These are phyloP conservation scores for Neoboletus brunneissimus DNA, from an alignment of 768 basidiomycete species.

Conservation along the genomic window DNA sequence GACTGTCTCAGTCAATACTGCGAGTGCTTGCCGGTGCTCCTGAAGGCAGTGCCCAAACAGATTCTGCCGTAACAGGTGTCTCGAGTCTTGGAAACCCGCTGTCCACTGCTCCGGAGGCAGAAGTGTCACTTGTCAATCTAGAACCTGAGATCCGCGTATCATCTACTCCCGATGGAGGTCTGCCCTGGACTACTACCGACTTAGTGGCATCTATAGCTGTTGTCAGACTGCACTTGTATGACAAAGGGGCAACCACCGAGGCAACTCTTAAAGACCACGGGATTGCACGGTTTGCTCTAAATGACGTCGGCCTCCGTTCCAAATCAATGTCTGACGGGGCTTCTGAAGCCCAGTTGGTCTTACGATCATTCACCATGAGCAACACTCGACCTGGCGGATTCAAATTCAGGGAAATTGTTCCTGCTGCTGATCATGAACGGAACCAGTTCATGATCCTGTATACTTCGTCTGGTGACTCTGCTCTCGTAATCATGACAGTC, in stretches of 20 bases:
- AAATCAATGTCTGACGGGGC: constrained; percentile 82
- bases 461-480: constrained; percentile 63
- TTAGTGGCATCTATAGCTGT: constrained; percentile 65
- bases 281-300: constrained; percentile 82
- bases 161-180: constrained; percentile 23
- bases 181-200: constrained; percentile 65
- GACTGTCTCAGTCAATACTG: constrained; percentile 65
- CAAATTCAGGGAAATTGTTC: constrained; percentile 92
- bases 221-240: constrained; percentile 86
- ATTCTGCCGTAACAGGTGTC: constrained; percentile 22
- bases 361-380: constrained; percentile 90
- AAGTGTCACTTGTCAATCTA: constrained; percentile 16
- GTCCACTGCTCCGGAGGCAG: constrained; percentile 3
- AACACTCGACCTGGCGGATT: constrained; percentile 82
- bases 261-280: constrained; percentile 68
- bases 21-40: constrained; percentile 52
- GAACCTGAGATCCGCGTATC: constrained; percentile 56
- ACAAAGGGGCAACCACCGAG: constrained; percentile 54
- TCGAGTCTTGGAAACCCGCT: constrained; percentile 2
- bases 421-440: constrained; percentile 80
- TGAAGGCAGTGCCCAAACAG: constrained; percentile 38
- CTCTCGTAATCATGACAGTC: constrained; percentile 80
- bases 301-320: constrained; percentile 71
- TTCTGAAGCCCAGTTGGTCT: constrained; percentile 80
- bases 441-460: constrained; percentile 95